phyloP scores from a whole-genome alignment of 108 stramenopile species.

The Thalassiosira profunda region DNA sequence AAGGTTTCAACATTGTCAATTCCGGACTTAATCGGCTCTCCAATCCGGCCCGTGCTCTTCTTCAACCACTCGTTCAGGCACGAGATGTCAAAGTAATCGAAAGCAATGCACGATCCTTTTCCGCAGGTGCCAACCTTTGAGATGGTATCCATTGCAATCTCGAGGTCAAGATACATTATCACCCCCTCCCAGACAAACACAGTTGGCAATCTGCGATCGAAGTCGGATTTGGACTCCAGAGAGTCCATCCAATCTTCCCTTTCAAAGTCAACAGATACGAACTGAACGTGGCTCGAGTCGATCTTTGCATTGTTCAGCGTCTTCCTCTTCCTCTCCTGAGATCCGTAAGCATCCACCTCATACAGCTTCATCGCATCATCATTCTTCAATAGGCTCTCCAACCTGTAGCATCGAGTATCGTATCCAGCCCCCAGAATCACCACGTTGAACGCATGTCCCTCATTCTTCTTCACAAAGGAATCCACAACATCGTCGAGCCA shows the following conservation, averaged over 20 bases:
- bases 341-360: slow-evolving; percentile 20
- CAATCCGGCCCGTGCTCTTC: slow-evolving; percentile 1
- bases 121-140: slow-evolving; percentile 8
- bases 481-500: slow-evolving; percentile 34
- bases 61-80: background rate
- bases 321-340: slow-evolving; percentile 11
- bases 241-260: slow-evolving; percentile 10
- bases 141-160: slow-evolving; percentile 8
- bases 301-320: slow-evolving; percentile 5
- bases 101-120: slow-evolving; percentile 23
- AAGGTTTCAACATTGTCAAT: slow-evolving; percentile 6
- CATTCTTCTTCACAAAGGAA: slow-evolving; percentile 1
- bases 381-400: background rate
- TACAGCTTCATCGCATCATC: slow-evolving; percentile 7
- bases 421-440: slow-evolving; percentile 33
- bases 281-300: slow-evolving; percentile 1
- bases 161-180: slow-evolving; percentile 6
- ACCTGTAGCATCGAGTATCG: slow-evolving; percentile 29
- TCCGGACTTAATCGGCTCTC: slow-evolving; percentile 17
- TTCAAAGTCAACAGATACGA: slow-evolving; percentile 30
- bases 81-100: slow-evolving; percentile 8
- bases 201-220: slow-evolving; percentile 13
- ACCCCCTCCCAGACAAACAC: slow-evolving; percentile 34
- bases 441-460: slow-evolving; percentile 10
- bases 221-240: background rate